Evolutionary conservation across 2,329 filamentous ascomycete genomes (phyloP).

Genomic region (Aspergillus niger): DNA sequence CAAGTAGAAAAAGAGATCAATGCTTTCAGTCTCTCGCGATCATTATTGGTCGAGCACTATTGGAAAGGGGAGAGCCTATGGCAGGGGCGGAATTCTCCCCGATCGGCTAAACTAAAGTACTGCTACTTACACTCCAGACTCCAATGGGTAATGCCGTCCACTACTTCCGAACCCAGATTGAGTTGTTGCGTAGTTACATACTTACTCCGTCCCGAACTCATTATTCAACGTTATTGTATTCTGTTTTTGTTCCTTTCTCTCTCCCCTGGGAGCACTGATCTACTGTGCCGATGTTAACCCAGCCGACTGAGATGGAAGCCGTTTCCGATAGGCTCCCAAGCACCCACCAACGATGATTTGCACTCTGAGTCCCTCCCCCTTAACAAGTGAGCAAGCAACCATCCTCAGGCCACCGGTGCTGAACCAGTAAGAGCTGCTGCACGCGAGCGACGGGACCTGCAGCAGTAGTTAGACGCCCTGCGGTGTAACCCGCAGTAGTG

Average conservation of each 20-base stretch:
- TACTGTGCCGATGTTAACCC: neutral
- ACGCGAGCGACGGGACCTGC: conserved; percentile 21
- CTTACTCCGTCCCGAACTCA: neutral
- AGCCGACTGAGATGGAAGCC: neutral
- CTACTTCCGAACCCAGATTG: neutral
- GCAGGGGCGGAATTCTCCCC: neutral
- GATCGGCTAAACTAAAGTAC: neutral
- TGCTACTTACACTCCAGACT: too few species aligned
- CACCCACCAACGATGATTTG: neutral
- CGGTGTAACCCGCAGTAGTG: conserved; percentile 13
- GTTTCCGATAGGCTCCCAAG: neutral
- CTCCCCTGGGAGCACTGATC: neutral
- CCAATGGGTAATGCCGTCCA: neutral
- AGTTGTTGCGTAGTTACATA: neutral
- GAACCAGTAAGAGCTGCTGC: conserved; percentile 2
- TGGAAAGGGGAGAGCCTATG: conserved; percentile 10
- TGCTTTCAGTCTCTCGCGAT: neutral
- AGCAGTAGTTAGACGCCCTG: conserved; percentile 16
- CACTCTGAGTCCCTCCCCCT: neutral
- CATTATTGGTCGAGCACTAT: neutral
- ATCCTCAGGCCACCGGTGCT: conserved; percentile 2
- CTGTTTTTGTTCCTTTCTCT: too few species aligned
- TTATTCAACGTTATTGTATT: too few species aligned
- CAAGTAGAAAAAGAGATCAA: neutral
- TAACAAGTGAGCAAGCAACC: neutral